Percentiles rank a stretch among this genome's conserved stretches.
Conservation (phyloP, 129 eudicot genomes). For the Rutidosis leptorrhynchoides region DNA sequence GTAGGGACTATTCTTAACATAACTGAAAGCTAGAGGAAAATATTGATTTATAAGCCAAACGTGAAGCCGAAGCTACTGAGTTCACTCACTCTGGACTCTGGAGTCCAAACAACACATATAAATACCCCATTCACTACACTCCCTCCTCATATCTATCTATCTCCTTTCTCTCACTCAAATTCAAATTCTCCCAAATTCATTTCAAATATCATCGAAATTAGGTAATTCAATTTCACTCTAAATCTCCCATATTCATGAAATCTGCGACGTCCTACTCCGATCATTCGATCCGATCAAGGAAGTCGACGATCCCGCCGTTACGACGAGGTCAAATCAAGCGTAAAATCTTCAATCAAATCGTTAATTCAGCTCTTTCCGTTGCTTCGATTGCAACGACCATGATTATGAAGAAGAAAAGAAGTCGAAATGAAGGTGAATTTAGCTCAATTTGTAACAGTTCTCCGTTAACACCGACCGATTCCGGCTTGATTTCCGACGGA, state of each 20-base stretch:
- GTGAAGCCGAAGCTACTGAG: slow-evolving; percentile 4
- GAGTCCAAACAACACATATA: background rate
- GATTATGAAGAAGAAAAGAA: slow-evolving; percentile 5
- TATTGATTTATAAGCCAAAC: background rate
- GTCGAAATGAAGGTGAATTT: slow-evolving; percentile 1
- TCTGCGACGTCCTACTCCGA: background rate
- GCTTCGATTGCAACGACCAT: slow-evolving; percentile 17
- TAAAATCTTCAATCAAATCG: slow-evolving; percentile 4
- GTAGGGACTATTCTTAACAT: background rate
- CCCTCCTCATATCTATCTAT: background rate
- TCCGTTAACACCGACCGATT: background rate
- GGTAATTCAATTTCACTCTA: background rate
- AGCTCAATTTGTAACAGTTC: slow-evolving; percentile 9
- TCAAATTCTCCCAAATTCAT: slow-evolving; percentile 8
- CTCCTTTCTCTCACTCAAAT: background rate
- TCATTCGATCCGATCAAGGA: background rate
- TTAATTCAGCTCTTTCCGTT: slow-evolving; percentile 14
- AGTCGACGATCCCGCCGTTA: slow-evolving; percentile 9
- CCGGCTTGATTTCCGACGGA: slow-evolving; percentile 13
- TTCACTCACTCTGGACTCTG: background rate
- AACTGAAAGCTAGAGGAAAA: background rate
- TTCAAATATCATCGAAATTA: background rate
- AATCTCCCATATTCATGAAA: slow-evolving; percentile 2
- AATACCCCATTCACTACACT: background rate
- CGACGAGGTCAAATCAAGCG: slow-evolving; percentile 28